phyloP scores from a whole-genome alignment of 352 stramenopile genomes.

The Phytophthora gonapodyides region DNA sequence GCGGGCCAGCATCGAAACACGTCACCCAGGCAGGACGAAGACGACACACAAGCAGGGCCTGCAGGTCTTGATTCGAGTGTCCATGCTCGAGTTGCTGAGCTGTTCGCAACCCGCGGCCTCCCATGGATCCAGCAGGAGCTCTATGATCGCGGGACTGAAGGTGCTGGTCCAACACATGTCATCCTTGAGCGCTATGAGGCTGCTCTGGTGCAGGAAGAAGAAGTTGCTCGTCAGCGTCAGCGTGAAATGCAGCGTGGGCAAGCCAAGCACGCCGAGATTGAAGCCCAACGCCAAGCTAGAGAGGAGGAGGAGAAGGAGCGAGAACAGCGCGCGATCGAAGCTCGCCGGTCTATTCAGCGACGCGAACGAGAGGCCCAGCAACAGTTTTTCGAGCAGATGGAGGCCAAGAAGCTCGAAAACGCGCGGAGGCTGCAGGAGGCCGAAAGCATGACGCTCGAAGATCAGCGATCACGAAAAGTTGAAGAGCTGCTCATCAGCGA shows the following conservation, averaged over 20 bases:
- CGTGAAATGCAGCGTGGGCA: constrained; percentile 19
- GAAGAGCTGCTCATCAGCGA: constrained; percentile 40
- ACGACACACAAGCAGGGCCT: background rate
- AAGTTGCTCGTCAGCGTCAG: constrained; percentile 10
- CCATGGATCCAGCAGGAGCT: constrained; percentile 85
- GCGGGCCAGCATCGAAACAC: background rate
- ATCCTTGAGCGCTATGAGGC: constrained; percentile 56
- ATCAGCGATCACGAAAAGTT: constrained; percentile 52
- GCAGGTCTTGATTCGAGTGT: constrained; percentile 5
- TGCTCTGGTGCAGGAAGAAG: constrained; percentile 45
- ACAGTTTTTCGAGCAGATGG: constrained; percentile 67
- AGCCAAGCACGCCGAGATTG: constrained; percentile 37
- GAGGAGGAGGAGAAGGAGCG: constrained; percentile 49
- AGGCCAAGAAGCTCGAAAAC: constrained; percentile 50
- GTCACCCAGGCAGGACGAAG: background rate
- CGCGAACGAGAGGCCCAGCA: constrained; percentile 52
- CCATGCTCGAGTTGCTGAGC: constrained; percentile 27
- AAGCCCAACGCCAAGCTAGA: constrained; percentile 28
- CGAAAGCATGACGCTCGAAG: constrained; percentile 60
- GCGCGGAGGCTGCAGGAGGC: constrained; percentile 47
- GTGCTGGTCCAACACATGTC: constrained; percentile 42
- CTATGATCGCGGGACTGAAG: constrained; percentile 72
- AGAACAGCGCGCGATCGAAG: constrained; percentile 43
- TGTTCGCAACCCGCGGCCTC: constrained; percentile 47
- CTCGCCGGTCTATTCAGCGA: constrained; percentile 40